Evolutionary conservation across 2,329 filamentous ascomycete species (phyloP), one percentile per base, ranked within the genome.

Genomic region (Cercospora brassicicola): DNA sequence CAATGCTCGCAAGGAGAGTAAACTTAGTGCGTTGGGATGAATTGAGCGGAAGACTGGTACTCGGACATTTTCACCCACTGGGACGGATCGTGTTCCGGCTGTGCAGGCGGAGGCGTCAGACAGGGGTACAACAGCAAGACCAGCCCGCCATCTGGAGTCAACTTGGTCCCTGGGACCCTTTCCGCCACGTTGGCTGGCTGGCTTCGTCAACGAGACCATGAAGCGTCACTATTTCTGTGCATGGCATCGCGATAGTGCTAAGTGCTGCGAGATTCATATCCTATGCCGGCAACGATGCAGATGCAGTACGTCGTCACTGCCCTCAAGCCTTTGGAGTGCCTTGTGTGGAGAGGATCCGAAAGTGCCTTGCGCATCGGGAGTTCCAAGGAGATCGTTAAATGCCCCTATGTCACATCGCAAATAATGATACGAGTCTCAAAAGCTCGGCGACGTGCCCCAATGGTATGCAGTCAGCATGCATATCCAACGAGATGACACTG

Each of bases 51-150:
- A 55, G 48, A 33, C n/a, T 59, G 55, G 55, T 59, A 33, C 55
- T 59, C 55, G 55, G 55, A 59, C 55, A 59, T 20, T 59, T 59
- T 59, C 55, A 36, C 55, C 55, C 55, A 59, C 30, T 59, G 55
- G 55, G 30, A 59, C 55, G 55, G 55, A 36, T 59, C 30, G 55
- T 36, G 26, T 33, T 18, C 55, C 55, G 30, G 9, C 55, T 36
- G 30, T 36, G 55, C 55, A 59, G 55, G 10, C 13, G 55, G 55
- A 59, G 30, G 31, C 31, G n/a, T 28, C 48, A 36, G 31, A 23
- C 55, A 59, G 55, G 55, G 28, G 55, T 23, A 36, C n/a, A 30
- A n/a, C 11, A 20, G 31, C 55, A 15, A 30, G 10, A 36, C 8
- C 55, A 59, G 30, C 15, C n/a, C 31, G 55, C 6, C 11, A 36